Evolutionary conservation across 768 basidiomycete species (phyloP).

Genomic region (Pleurotus cornucopiae): DNA sequence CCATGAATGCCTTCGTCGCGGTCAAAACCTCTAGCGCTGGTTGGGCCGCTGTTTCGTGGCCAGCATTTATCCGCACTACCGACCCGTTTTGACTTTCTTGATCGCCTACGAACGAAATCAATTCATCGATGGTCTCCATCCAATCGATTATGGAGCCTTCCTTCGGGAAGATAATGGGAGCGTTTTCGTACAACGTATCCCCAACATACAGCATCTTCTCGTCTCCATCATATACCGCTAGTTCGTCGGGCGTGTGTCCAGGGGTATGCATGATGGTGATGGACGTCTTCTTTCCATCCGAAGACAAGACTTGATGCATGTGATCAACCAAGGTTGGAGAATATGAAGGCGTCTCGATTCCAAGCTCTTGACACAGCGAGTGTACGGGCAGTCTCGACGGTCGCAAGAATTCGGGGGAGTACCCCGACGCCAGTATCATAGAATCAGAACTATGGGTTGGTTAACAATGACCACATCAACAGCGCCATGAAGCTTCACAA

Average conservation of each 20-base stretch:
- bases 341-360: constrained; percentile 41
- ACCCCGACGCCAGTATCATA: constrained; percentile 42
- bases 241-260: constrained; percentile 55
- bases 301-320: constrained; percentile 16
- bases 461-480: not conserved
- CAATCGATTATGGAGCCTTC: constrained; percentile 50
- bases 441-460: constrained; percentile 31
- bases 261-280: constrained; percentile 49
- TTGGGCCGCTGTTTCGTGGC: constrained; percentile 41
- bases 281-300: constrained; percentile 14
- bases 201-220: constrained; percentile 56
- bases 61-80: constrained; percentile 41
- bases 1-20: constrained; percentile 39
- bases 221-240: constrained; percentile 46
- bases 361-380: constrained; percentile 40
- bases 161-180: constrained; percentile 50
- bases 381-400: constrained; percentile 34
- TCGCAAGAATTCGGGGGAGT: constrained; percentile 41
- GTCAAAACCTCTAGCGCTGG: constrained; percentile 44
- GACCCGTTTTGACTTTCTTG: not conserved
- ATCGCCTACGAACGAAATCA: constrained; percentile 37
- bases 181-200: constrained; percentile 52
- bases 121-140: constrained; percentile 38
- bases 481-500: constrained; percentile 29
- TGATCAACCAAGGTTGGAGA: constrained; percentile 42